These are phyloP conservation scores for Crepidotus variabilis DNA, from an alignment of 768 basidiomycete genomes.

Conservation along the genomic window DNA sequence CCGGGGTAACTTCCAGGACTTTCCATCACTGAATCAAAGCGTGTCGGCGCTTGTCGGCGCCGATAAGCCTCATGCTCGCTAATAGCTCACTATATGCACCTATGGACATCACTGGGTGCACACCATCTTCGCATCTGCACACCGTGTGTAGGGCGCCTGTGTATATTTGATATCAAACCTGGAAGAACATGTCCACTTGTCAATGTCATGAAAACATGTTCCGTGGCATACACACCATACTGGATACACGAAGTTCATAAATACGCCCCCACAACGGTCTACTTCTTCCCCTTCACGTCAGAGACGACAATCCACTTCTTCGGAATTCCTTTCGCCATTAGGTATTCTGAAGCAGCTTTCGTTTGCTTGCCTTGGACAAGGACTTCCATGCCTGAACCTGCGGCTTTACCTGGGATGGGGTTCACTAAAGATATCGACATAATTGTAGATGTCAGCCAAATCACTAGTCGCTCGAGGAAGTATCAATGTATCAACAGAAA, in stretches of 20 bases:
- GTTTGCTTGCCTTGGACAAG: constrained; percentile 85
- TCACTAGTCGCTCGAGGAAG: too few species aligned
- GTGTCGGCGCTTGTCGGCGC: too few species aligned
- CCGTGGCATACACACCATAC: not conserved
- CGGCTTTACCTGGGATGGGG: constrained; percentile 51
- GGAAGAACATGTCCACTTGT: too few species aligned
- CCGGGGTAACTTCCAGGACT: not conserved
- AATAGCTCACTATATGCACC: too few species aligned
- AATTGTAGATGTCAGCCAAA: not conserved
- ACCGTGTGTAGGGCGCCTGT: too few species aligned
- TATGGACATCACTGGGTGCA: too few species aligned
- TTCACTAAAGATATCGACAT: constrained; percentile 42
- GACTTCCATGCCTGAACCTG: constrained; percentile 57
- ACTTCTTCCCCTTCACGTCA: constrained; percentile 50
- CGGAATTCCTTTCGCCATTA: constrained; percentile 70
- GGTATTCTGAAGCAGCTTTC: constrained; percentile 59
- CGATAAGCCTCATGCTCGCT: too few species aligned
- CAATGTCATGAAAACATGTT: too few species aligned
- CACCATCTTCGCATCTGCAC: too few species aligned
- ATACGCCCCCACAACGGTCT: not conserved
- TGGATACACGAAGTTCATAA: not conserved
- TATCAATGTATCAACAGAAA: too few species aligned
- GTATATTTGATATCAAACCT: too few species aligned
- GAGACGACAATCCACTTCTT: constrained; percentile 72
- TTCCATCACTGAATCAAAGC: too few species aligned